Evolutionary conservation across 129 eudicot species (phyloP).

Genomic region (Pseudognaphalium luteoalbum): DNA sequence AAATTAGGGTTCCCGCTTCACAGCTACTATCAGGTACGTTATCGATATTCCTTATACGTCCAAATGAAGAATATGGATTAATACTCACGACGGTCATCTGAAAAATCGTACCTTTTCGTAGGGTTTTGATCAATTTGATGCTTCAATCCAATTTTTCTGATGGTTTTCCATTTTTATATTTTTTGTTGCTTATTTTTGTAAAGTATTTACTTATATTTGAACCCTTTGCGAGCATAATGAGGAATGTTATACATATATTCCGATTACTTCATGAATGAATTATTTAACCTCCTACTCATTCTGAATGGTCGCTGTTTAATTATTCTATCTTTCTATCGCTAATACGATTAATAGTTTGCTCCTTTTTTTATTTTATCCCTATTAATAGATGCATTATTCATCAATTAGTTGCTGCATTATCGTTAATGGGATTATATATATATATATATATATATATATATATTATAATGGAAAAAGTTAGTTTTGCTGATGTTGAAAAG

Average conservation of each 20-base stretch:
- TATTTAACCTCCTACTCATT: constrained; percentile 63
- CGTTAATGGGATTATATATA: no score
- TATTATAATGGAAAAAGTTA: no score
- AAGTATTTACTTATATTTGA: neutral
- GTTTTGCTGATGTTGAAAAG: neutral
- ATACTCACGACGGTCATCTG: constrained; percentile 85
- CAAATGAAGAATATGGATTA: constrained; percentile 51
- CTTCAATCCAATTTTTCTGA: constrained; percentile 46
- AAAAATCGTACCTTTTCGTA: constrained; percentile 29
- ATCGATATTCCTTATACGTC: neutral
- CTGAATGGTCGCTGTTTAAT: constrained; percentile 38
- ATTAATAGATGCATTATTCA: no score
- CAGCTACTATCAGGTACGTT: neutral
- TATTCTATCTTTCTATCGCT: neutral
- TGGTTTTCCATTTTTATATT: constrained; percentile 17
- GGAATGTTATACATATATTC: constrained; percentile 35
- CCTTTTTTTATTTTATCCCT: no score
- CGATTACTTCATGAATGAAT: constrained; percentile 51
- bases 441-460: no score
- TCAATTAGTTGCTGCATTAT: no score
- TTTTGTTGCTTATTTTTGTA: neutral
- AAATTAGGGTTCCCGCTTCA: neutral
- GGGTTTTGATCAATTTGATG: constrained; percentile 46
- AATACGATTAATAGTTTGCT: no score
- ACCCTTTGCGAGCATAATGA: constrained; percentile 41